Base-by-base conservation (phyloP, 805 yeast species). In the Candida boleticola region DNA sequence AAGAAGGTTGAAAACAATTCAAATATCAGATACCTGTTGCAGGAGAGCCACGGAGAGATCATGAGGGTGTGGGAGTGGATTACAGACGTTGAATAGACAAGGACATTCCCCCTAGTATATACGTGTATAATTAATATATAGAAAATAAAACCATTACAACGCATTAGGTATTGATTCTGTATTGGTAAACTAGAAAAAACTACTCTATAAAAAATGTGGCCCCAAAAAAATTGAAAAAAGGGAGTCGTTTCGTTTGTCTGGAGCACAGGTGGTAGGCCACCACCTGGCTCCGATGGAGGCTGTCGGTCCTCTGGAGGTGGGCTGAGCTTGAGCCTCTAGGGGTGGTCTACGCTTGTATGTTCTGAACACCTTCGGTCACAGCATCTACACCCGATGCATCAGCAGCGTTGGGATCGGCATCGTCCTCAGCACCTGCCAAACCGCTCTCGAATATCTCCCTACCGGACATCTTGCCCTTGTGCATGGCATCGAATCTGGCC, bases 1-100 rank as follows among this genome's bases (percentile, higher is more conserved):
- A 62, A 62, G 17, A 68, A 64, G 25, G 74, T 89, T 4, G 95
- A 87, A 49, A 63, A 66, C 35, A 84, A 86, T 57, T 67, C 85
- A 18, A 83, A 83, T 53, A 78, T 89, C 10, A 75, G 81, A 44
- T 68, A 74, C 14, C 72, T 78, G 29, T 73, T 83, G 42, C 63
- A 79, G 42, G 97, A 89, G 57, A 73, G 82, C 22, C 85, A 84
- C 54, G 97, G 97, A 14, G 97, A 89, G 50, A 85, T 89, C 46
- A 79, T 85, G 74, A 80, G 81, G 55, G 87, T 87, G 27, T 86
- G 95, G 88, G 89, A 88, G 56, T 89, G 96, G 96, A 73, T 82
- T 29, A 79, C 62, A 33, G 61, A 54, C 32, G 39, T 54, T 18
- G 44, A 46, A 40, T 21, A 19, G n/a, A n/a, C n/a, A n/a, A 22